These are phyloP conservation scores for Alternaria sp. DNA, from an alignment of 2,329 filamentous ascomycete genomes.

Conservation along the genomic window DNA sequence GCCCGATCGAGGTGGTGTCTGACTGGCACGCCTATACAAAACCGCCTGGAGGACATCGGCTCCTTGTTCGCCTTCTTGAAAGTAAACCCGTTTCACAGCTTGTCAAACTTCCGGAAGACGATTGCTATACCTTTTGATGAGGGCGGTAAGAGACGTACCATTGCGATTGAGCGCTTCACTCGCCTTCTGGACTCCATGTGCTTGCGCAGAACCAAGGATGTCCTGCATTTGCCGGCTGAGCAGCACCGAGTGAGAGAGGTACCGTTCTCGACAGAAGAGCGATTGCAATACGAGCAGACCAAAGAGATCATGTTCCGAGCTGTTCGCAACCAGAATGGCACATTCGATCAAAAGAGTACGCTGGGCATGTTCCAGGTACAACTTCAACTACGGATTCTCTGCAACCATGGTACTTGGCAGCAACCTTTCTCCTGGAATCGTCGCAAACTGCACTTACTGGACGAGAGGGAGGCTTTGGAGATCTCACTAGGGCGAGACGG, in stretches of 20 bases:
- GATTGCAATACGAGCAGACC: slow-evolving; percentile 41
- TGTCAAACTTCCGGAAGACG: slow-evolving; percentile 52
- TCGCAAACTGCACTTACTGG: slow-evolving; percentile 37
- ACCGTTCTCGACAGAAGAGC: slow-evolving; percentile 41
- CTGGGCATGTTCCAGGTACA: slow-evolving; percentile 57
- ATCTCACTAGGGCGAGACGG: slow-evolving; percentile 27
- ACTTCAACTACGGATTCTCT: slow-evolving; percentile 57
- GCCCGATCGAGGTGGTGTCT: slow-evolving; percentile 56
- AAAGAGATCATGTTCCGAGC: slow-evolving; percentile 47
- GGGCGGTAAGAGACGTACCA: slow-evolving; percentile 24
- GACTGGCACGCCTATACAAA: slow-evolving; percentile 58
- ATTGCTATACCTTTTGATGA: slow-evolving; percentile 53
- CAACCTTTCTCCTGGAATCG: slow-evolving; percentile 54
- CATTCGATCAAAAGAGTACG: slow-evolving; percentile 44
- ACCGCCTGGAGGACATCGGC: slow-evolving; percentile 60
- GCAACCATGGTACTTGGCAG: slow-evolving; percentile 60
- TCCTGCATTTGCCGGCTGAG: slow-evolving; percentile 49
- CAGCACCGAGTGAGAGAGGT: slow-evolving; percentile 33
- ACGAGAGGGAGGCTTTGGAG: slow-evolving; percentile 48
- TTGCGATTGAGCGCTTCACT: slow-evolving; percentile 33
- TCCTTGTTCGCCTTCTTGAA: slow-evolving; percentile 59
- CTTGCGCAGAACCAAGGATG: slow-evolving; percentile 52
- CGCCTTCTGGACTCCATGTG: slow-evolving; percentile 48
- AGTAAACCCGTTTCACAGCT: slow-evolving; percentile 52
- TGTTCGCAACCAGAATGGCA: slow-evolving; percentile 48